Conservation (phyloP, 2,329 filamentous ascomycete genomes). For the Calonectria pseudoreteaudii region DNA sequence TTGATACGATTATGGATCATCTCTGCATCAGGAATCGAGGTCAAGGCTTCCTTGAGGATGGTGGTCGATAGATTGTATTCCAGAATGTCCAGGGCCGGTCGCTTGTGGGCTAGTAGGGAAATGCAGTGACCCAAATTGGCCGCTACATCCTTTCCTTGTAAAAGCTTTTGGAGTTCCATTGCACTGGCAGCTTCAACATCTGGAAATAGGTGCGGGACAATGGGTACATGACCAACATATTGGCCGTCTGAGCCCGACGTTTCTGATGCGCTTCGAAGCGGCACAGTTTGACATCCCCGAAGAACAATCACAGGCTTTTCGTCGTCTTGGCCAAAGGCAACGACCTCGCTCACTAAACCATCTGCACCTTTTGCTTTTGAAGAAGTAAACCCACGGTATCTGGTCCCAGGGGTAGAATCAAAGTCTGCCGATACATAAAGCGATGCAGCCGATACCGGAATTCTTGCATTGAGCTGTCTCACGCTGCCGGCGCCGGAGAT, state of each 20-base stretch:
- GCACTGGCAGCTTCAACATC: background rate
- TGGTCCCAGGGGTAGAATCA: background rate
- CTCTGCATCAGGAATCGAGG: background rate
- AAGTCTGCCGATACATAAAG: background rate
- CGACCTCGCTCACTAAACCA: background rate
- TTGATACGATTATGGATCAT: background rate
- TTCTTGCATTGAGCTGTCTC: background rate
- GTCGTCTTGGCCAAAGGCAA: background rate
- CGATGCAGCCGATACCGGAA: background rate
- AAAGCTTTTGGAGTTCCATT: background rate
- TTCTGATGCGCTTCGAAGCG: background rate
- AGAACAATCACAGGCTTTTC: background rate
- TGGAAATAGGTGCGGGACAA: background rate
- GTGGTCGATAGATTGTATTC: background rate
- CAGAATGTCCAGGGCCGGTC: background rate
- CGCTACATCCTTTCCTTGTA: background rate
- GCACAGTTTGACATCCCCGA: background rate
- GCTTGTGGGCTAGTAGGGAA: background rate
- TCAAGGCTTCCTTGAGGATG: background rate
- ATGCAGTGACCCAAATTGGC: background rate
- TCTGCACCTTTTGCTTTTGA: background rate
- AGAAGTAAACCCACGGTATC: background rate
- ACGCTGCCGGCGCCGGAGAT: background rate
- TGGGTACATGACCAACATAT: background rate
- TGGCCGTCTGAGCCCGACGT: background rate